Evolutionary conservation across 305 asterid genomes (phyloP), one percentile per base, ranked within the genome.

Genomic region (Fraxinus baroniana): DNA sequence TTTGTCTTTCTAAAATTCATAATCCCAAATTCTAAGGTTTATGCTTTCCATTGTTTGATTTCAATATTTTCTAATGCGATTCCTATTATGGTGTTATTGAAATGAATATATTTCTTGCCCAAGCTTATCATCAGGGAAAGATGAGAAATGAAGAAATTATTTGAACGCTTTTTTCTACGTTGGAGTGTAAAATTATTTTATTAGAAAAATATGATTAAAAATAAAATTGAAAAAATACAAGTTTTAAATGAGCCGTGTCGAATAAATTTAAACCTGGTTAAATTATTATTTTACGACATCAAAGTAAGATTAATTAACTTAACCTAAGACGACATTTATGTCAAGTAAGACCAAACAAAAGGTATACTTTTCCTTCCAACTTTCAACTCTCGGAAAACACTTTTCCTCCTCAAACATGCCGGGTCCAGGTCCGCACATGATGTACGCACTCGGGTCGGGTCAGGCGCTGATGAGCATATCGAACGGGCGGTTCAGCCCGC

Each of bases 381-480:
- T 66, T 9, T 10, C 15, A 26, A 4, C 30, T 28, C 36, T 26
- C 28, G 18, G 35, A 62, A 22, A 0, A 62, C 72, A 20, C 37
- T 24, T 24, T 52, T 52, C 62, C 74, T 28, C 60, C 60, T 0
- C 49, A 39, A 86, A 57, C 9, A 95, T 94, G 98, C 98, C 98
- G 77, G 98, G 98, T 2, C 98, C 97, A n/a, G 98, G 98, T 82
- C 97, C 98, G 78, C 98, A 94, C 89, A 86, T 94, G 98, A 86
- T 95, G 22, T 95, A 94, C 90, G 85, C 98, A 18, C 90, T 95
- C 79, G 97, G 97, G 35, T 88, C 98, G 82, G 98, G 98, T 33
- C 93, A 85, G 74, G 93, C 91, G 44, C 84, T 95, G 78, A 91
- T 91, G 93, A 89, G 87, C 44, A 85, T 88, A n/a, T 92, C 98